Evolutionary conservation across 768 basidiomycete genomes (phyloP), one percentile per base, ranked within the genome.

Genomic region (Cyathus striatus): DNA sequence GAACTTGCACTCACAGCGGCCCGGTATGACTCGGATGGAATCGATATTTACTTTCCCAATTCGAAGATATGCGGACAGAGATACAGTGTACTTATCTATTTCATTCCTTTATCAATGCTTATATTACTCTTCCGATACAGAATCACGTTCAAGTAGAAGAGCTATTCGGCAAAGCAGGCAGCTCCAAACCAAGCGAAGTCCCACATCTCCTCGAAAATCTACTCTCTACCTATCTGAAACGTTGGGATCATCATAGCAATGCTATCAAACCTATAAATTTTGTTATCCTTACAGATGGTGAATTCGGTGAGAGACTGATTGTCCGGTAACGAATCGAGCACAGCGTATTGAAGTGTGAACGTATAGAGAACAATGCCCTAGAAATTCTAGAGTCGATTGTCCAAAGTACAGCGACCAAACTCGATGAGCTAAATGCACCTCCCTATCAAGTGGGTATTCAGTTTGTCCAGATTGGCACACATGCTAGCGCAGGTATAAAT

Each of bases 391-490:
- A 67, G 12, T 52, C 56, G 26, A 67, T 69, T 10, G 73, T 78
- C 7, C 65, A 68, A 3, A 46, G 57, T 5, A 55, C 63, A 3
- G 74, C 76, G 13, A 58, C 56, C 30, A 53, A 67, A 43, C 63
- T 83, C 3, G 79, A 82, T 42, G 56, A 56, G 2, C 63, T 60
- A 0, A 49, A 69, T 21, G 72, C 64, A 46, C 73, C 74, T 0
- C 58, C 75, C 5, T 61, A 63, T 10, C 79, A 81, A 65, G 64
- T 81, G 7, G 77, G 80, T 0, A 70, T 81, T 26, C 79, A 82
- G 46, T 80, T 85, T 40, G 67, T 83, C 2, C 83, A 83, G 54
- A 71, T 85, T 27, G 82, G 83, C 64, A 42, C 51, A 45, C 61
- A 60, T 43, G 38, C 47, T 23, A 42, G 30, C 0, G 81, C 81